Evolutionary conservation across 1,139 yeast genomes (phyloP).

Genomic region (Hyphopichia wangnamkhiaoensis): DNA sequence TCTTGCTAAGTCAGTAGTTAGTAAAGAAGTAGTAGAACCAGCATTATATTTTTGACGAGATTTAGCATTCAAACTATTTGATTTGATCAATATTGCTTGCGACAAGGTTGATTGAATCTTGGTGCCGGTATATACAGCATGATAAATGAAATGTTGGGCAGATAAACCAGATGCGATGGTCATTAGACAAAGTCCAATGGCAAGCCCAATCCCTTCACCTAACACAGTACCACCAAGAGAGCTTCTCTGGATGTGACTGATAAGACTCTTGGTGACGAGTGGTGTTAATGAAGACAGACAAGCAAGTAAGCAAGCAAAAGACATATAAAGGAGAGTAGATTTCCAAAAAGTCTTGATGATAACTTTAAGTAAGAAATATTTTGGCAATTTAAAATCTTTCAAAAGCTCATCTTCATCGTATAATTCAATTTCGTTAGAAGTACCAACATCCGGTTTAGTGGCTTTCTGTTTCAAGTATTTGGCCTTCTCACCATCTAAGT

Average conservation of each 20-base stretch:
- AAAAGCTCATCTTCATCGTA: no score
- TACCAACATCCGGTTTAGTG: slow-evolving; percentile 16
- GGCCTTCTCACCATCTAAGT: slow-evolving; percentile 16
- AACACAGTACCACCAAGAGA: slow-evolving; percentile 26
- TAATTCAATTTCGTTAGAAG: slow-evolving; percentile 19
- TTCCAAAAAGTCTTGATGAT: no score
- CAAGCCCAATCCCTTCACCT: slow-evolving; percentile 61
- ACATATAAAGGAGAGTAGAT: no score
- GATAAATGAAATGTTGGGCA: slow-evolving; percentile 23
- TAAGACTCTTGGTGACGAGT: slow-evolving; percentile 51
- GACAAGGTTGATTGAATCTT: slow-evolving; percentile 20
- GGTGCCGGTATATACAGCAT: slow-evolving; percentile 22
- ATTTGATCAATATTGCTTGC: slow-evolving; percentile 18
- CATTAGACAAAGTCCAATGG: slow-evolving; percentile 19
- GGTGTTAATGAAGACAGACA: slow-evolving; percentile 23
- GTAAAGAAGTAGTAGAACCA: slow-evolving; percentile 21
- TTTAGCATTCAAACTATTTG: slow-evolving; percentile 16
- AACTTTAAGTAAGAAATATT: slow-evolving; percentile 10
- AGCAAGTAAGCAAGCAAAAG: no score
- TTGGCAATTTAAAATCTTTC: slow-evolving; percentile 14
- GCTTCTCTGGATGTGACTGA: slow-evolving; percentile 44
- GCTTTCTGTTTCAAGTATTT: slow-evolving; percentile 7
- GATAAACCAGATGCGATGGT: slow-evolving; percentile 11
- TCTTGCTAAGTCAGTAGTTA: slow-evolving; percentile 24
- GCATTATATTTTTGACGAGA: slow-evolving; percentile 15